Evolutionary conservation across 2,329 filamentous ascomycete genomes (phyloP).

Genomic region (Epichloe aotearoae): DNA sequence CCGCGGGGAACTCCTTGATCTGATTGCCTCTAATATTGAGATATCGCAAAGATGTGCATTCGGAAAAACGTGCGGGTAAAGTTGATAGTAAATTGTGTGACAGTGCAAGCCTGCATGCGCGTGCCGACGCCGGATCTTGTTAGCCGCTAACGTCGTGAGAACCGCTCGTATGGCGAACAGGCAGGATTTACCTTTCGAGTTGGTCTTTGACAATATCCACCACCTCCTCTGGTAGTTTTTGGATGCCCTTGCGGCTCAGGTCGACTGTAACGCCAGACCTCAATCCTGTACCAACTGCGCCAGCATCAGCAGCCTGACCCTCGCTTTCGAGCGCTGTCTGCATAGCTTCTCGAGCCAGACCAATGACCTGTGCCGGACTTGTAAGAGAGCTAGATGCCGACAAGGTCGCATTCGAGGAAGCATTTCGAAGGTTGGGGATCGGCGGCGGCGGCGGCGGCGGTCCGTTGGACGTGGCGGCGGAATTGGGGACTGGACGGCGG

Average conservation of each 20-base stretch:
- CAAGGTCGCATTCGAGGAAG: conserved; percentile 32
- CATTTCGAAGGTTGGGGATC: conserved; percentile 33
- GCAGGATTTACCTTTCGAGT: conserved; percentile 47
- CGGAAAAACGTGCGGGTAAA: conserved; percentile 58
- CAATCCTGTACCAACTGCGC: conserved; percentile 43
- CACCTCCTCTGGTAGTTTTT: conserved; percentile 57
- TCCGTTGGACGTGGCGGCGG: conserved; percentile 26
- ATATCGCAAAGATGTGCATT: conserved; percentile 67
- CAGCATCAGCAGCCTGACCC: conserved; percentile 47
- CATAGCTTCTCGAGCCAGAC: conserved; percentile 54
- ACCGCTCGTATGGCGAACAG: background rate
- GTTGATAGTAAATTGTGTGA: conserved; percentile 65
- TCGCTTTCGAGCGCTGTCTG: conserved; percentile 53
- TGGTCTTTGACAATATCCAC: conserved; percentile 63
- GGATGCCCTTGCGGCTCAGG: conserved; percentile 61
- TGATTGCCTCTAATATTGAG: conserved; percentile 69
- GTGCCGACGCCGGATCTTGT: background rate
- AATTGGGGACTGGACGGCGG: conserved; percentile 26
- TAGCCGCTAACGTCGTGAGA: background rate
- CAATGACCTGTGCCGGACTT: conserved; percentile 46
- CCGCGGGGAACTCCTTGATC: conserved; percentile 48
- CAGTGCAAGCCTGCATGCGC: conserved; percentile 49
- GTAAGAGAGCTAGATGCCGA: conserved; percentile 41
- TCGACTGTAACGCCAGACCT: conserved; percentile 67
- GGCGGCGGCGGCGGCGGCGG: conserved; percentile 30